Evolutionary conservation across 495 filamentous ascomycete genomes (phyloP).

Genomic region (Xylaria grammica): DNA sequence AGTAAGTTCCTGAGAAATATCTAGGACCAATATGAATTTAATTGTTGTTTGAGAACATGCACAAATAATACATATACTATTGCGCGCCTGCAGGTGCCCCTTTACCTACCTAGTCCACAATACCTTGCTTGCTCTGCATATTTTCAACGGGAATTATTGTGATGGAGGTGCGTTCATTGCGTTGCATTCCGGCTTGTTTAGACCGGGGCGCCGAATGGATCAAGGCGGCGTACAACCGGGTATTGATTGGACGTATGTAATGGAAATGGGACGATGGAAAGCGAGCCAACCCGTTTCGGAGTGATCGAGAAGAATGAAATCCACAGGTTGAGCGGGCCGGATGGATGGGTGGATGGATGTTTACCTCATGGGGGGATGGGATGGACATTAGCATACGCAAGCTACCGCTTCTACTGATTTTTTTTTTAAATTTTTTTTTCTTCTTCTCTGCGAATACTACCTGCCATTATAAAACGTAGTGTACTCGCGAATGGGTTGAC

Average conservation of each 20-base stretch:
- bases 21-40: background rate
- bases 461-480: background rate
- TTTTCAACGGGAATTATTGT: background rate
- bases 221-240: slow-evolving; percentile 9
- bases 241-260: slow-evolving; percentile 14
- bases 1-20: background rate
- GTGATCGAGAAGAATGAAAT: slow-evolving; percentile 6
- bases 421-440: no score
- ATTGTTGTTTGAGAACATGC: background rate
- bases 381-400: background rate
- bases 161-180: background rate
- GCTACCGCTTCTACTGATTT: background rate
- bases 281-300: slow-evolving; percentile 16
- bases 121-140: no score
- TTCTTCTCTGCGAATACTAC: no score
- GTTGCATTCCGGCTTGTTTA: slow-evolving; percentile 16
- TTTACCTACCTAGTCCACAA: no score
- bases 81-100: no score
- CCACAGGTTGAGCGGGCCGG: slow-evolving; percentile 10
- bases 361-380: no score
- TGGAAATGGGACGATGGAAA: slow-evolving; percentile 13
- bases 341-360: background rate
- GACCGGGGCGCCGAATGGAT: slow-evolving; percentile 15
- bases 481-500: background rate
- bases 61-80: no score